Conservation (phyloP, 257 asterid species). For the Phtheirospermum japonicum region DNA sequence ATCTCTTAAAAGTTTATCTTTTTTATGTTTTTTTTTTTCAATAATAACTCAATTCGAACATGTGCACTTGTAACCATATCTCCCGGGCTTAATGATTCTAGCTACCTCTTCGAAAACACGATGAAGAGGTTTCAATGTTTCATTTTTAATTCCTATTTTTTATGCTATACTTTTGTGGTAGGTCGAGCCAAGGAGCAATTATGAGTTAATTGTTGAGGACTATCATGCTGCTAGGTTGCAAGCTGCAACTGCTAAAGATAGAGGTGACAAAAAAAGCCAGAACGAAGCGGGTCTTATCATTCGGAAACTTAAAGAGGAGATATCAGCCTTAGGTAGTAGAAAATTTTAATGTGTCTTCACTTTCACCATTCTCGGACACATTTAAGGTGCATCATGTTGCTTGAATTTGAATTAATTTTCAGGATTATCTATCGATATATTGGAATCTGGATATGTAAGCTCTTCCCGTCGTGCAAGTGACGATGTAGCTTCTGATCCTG, state of each 20-base stretch:
- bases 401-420: conserved; percentile 31
- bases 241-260: conserved; percentile 79
- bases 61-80: conserved; percentile 7
- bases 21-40: conserved; percentile 9
- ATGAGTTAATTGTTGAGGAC: conserved; percentile 64
- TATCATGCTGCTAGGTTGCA: conserved; percentile 80
- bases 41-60: background rate
- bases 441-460: conserved; percentile 65
- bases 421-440: conserved; percentile 71
- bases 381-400: conserved; percentile 27
- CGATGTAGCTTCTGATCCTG: conserved; percentile 39
- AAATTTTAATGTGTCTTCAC: conserved; percentile 30
- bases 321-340: conserved; percentile 72
- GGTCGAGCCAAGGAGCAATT: conserved; percentile 61
- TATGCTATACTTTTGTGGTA: conserved; percentile 32
- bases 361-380: conserved; percentile 24
- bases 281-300: conserved; percentile 70
- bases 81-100: background rate
- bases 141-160: conserved; percentile 18
- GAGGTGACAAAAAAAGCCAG: conserved; percentile 77
- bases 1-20: background rate
- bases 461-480: conserved; percentile 41
- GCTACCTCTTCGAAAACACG: conserved; percentile 14
- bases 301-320: conserved; percentile 78
- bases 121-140: conserved; percentile 19